phyloP scores from a whole-genome alignment of 169 alveolate species.

The Cryptosporidium parvum region DNA sequence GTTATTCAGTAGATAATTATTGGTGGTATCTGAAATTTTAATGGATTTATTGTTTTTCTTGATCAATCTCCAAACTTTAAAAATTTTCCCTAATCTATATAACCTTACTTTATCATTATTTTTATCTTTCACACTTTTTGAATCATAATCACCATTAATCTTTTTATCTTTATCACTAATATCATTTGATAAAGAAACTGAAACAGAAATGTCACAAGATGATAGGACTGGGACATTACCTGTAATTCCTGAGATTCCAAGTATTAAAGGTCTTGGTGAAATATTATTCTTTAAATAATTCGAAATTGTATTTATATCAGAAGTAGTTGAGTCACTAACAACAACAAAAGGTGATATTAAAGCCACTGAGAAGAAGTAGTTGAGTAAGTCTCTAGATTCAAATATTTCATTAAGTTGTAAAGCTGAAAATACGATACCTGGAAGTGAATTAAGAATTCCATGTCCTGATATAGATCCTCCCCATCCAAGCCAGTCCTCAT shows the following conservation, averaged over 20 bases:
- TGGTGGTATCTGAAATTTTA: background rate
- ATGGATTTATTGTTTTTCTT: background rate
- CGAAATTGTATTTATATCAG: conserved; percentile 15
- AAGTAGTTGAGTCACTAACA: conserved; percentile 13
- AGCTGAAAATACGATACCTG: conserved; percentile 65
- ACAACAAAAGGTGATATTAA: conserved; percentile 52
- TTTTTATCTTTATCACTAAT: background rate
- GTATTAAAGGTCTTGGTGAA: conserved; percentile 46
- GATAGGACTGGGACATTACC: conserved; percentile 50
- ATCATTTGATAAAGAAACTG: conserved; percentile 9
- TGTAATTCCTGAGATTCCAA: conserved; percentile 71
- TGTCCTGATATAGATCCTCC: conserved; percentile 29
- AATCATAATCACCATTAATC: background rate
- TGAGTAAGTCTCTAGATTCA: conserved; percentile 39
- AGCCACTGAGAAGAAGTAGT: conserved; percentile 49
- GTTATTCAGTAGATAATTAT: background rate
- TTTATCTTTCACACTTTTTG: background rate
- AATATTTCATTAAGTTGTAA: conserved; percentile 25
- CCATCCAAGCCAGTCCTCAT: conserved; percentile 55
- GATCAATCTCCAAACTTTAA: background rate
- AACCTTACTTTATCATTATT: background rate
- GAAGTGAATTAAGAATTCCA: conserved; percentile 48
- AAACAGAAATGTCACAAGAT: conserved; percentile 52
- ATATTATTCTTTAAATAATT: conserved; percentile 42
- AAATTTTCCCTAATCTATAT: background rate